phyloP scores from a whole-genome alignment of 2,329 filamentous ascomycete genomes.

The Capronia americana region DNA sequence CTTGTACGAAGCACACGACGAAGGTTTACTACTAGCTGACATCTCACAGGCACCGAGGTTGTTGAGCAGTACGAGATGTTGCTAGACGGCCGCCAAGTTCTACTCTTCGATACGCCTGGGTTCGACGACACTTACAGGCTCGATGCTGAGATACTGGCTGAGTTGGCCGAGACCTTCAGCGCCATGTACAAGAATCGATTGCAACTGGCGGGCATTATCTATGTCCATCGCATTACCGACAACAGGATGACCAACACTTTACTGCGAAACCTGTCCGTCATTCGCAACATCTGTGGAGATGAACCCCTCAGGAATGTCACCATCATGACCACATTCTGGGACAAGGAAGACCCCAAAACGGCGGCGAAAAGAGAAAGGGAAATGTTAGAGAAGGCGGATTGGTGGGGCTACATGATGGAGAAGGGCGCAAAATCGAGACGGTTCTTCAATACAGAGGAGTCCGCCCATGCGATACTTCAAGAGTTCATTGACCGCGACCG shows the following conservation, averaged over 20 bases:
- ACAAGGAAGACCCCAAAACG: conserved; percentile 1
- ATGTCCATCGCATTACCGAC: conserved; percentile 7
- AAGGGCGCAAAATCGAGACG: background rate
- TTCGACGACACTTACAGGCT: conserved; percentile 31
- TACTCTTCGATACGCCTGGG: conserved; percentile 34
- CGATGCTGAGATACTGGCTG: conserved; percentile 24
- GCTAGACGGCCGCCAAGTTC: conserved; percentile 7
- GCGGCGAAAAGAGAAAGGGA: background rate
- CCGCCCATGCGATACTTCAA: background rate
- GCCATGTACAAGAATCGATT: background rate
- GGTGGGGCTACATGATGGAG: conserved; percentile 4
- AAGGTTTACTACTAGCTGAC: background rate
- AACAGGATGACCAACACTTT: background rate
- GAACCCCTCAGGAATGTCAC: conserved; percentile 2
- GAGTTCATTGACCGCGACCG: background rate
- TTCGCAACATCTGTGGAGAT: conserved; percentile 7
- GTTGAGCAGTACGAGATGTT: background rate
- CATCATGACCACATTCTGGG: conserved; percentile 8
- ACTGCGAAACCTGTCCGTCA: background rate
- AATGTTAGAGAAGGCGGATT: background rate
- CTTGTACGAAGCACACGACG: background rate
- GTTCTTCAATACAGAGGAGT: background rate
- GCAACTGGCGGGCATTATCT: conserved; percentile 5
- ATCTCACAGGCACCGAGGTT: conserved; percentile 2
- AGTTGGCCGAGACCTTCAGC: conserved; percentile 5